phyloP scores from a whole-genome alignment of 352 stramenopile species.

The Pythium aquatile region DNA sequence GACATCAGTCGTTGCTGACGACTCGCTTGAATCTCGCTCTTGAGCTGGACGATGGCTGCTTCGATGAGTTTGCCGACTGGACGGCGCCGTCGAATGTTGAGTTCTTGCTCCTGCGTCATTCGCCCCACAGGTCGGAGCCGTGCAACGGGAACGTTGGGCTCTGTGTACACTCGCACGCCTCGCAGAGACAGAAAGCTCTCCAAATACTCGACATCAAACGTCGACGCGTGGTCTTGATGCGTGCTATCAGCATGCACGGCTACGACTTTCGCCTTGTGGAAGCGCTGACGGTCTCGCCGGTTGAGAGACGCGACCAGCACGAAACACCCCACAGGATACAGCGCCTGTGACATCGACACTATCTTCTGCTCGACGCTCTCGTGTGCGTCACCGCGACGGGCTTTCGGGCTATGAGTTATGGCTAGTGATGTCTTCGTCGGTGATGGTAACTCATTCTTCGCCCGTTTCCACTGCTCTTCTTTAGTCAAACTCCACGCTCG shows the following conservation, averaged over 20 bases:
- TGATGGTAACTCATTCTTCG: conserved; percentile 2
- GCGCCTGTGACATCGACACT: conserved; percentile 33
- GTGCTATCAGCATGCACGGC: conserved; percentile 28
- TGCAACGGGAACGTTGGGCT: conserved; percentile 22
- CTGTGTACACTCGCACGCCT: conserved; percentile 33
- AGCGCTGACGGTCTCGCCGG: conserved; percentile 16
- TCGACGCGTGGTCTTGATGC: conserved; percentile 20
- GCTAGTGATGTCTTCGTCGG: not conserved
- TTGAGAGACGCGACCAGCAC: conserved; percentile 32
- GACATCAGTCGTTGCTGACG: conserved; percentile 3
- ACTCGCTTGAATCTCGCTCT: conserved; percentile 16
- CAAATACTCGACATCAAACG: conserved; percentile 51
- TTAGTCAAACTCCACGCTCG: conserved; percentile 57
- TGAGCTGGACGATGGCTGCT: conserved; percentile 17
- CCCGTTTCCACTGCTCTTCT: conserved; percentile 32
- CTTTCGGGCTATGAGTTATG: conserved; percentile 8
- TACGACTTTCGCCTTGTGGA: conserved; percentile 33
- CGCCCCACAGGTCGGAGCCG: conserved; percentile 19
- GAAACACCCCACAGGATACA: conserved; percentile 43
- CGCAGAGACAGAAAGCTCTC: conserved; percentile 23
- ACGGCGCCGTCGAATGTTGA: not conserved
- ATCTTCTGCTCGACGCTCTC: conserved; percentile 19
- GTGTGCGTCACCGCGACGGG: conserved; percentile 11
- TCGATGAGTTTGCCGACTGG: conserved; percentile 18
- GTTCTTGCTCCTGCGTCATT: not conserved